Evolutionary conservation across 108 stramenopile genomes (phyloP), one percentile per base, ranked within the genome.

Genomic region (Tribonema minus): DNA sequence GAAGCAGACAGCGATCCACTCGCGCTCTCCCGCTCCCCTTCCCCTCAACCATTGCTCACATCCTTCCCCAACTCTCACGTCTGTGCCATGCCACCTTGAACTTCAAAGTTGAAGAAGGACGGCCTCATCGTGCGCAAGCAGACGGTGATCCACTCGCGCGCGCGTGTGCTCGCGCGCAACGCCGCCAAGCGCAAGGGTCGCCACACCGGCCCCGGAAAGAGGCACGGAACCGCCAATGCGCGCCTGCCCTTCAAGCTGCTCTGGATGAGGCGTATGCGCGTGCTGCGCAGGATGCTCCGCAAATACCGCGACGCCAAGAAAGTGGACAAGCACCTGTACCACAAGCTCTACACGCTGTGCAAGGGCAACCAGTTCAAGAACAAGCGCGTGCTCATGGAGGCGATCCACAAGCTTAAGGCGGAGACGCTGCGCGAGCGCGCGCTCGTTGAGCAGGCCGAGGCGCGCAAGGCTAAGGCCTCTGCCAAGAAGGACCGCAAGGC

Each of bases 361-460:
- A 95, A 95, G 93, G 96, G 96, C 91, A 98, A 98, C 90, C 95
- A 96, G 90, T 98, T 97, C 91, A 99, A 99, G 93, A 99, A 96
- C 90, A 99, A 99, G 94, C 88, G 94, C 81, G 95, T 95, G 37
- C 87, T 99, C 70, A 89, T 97, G 81, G 98, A 99, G 88, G 90
- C 91, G 58, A 96, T 99, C 86, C 98, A 99, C 94, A 89, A 94
- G 73, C 90, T 94, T 88, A 99, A 99, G 94, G 89, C 88, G 3
- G 92, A 96, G 85, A 88, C 87, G 64, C 87, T 61, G 84, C 94
- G 85, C n/a, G n/a, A n/a, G n/a, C n/a, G n/a, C n/a, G n/a, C n/a
- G n/a, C n/a, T n/a, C n/a, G n/a, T n/a, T n/a, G n/a, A n/a, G 12
- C 28, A 67, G 76, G 76, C 76, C 2, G 76, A 77, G 76, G 76